These are phyloP conservation scores for Fraxinus velutina DNA, from an alignment of 305 asterid species.

Conservation along the genomic window DNA sequence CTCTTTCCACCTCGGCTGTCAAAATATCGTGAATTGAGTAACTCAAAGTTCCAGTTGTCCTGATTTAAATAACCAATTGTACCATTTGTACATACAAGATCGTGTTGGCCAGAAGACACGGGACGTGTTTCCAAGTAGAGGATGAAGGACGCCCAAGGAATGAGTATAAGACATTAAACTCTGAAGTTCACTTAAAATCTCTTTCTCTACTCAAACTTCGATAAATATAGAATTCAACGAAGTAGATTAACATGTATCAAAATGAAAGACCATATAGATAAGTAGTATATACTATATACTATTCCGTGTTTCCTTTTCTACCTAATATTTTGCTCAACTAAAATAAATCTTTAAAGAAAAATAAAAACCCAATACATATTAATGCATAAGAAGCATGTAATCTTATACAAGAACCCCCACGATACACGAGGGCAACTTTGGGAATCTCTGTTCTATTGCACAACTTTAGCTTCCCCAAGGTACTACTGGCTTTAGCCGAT, in stretches of 20 bases:
- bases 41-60: neutral
- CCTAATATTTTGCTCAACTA: neutral
- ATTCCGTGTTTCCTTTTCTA: neutral
- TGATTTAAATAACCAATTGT: neutral
- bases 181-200: neutral
- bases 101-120: neutral
- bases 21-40: neutral
- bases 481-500: conserved; percentile 36
- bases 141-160: neutral
- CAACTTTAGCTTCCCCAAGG: conserved; percentile 40
- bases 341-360: conserved; percentile 6
- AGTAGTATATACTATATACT: neutral
- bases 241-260: neutral
- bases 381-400: conserved; percentile 27
- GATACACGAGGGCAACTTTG: conserved; percentile 40
- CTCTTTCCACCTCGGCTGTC: neutral
- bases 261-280: neutral
- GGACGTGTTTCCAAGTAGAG: neutral
- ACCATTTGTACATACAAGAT: neutral
- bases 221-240: neutral
- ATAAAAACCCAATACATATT: conserved; percentile 27
- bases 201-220: neutral
- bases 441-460: conserved; percentile 41
- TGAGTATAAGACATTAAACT: neutral
- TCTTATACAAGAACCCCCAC: conserved; percentile 29